Base-by-base conservation (phyloP, 495 filamentous ascomycete genomes). In the Neurospora sp. region DNA sequence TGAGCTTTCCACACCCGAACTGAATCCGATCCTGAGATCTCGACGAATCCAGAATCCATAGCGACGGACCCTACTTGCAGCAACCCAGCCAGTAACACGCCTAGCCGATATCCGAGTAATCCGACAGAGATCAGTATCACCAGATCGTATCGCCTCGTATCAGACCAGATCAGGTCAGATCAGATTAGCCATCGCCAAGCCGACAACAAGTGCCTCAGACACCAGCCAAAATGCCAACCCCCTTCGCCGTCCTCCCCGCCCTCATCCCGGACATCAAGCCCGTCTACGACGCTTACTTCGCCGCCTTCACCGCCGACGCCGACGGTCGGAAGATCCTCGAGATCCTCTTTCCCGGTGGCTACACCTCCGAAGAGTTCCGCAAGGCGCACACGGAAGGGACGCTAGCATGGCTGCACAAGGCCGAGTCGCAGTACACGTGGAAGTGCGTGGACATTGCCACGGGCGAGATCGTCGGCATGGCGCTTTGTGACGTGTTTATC, bases 241-340 rank as follows among this genome's bases (percentile, higher is more conserved):
- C 54, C 59, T 77, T 82, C 38, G 72, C 76, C 59, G 77, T 84
- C 69, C 76, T 84, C 18, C 82, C 83, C 11, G 83, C 82, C 66
- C 79, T 81, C n/a, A 76, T 84, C n/a, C 79, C 79, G 35, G 83
- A 85, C 70, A 81, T 84, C 71, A 73, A 77, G 31, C 46, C 78
- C 48, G 78, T 83, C 20, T 85, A 83, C 73, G 79, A 84, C 72
- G 77, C 79, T 48, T 85, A 83, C 73, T 85, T 85, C 71, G 72
- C 76, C 40, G 82, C 83, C 39, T 85, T 85, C 74, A 73, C 76
- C 42, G 66, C 71, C 14, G 74, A 77, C 72, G 71, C 70, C 16
- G 72, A 72, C 9, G 74, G 77, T 66, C 74, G 77, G 16, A 48
- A 75, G 27, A 77, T 85, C 27, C 73, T 82, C 39, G 74, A 80